phyloP scores from a whole-genome alignment of 2,329 filamentous ascomycete species.

The Sporothrix mexicana region DNA sequence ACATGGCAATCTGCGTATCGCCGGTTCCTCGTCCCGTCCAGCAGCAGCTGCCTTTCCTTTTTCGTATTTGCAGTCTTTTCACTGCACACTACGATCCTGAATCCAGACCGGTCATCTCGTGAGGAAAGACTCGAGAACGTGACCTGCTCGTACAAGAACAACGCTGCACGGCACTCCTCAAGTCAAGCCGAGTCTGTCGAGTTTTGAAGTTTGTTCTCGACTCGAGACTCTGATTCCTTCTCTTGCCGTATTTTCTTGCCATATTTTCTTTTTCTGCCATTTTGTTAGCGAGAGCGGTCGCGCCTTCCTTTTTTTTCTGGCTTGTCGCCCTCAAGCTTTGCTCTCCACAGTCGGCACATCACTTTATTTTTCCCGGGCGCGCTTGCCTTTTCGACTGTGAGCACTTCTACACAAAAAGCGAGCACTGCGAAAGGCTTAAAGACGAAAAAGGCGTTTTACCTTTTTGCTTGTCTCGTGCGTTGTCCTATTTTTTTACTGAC shows the following conservation, averaged over 20 bases:
- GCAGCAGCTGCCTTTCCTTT: conserved; percentile 6
- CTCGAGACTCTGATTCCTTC: no score
- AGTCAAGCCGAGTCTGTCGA: not conserved
- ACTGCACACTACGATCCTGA: not conserved
- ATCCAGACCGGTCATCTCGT: conserved; percentile 5
- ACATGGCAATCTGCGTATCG: conserved; percentile 1
- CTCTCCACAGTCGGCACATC: conserved; percentile 3
- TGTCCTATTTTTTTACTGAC: not conserved
- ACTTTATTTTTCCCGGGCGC: conserved; percentile 19
- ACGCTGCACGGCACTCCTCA: not conserved
- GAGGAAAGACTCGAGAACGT: not conserved
- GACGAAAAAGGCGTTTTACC: no score
- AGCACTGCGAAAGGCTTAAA: no score
- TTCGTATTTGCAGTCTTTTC: not conserved
- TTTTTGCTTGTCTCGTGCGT: no score
- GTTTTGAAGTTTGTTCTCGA: not conserved
- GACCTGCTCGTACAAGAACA: conserved; percentile 1
- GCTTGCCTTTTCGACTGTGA: conserved; percentile 21
- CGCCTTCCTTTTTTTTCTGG: not conserved
- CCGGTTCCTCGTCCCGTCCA: conserved; percentile 26
- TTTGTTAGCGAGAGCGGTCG: not conserved
- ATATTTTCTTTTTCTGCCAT: no score
- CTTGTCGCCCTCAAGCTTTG: not conserved
- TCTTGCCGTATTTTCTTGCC: no score
- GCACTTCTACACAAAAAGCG: not conserved